A percentile compares a stretch with the other conserved stretches of the same genome.
Conservation (phyloP, 2,329 filamentous ascomycete genomes). For the Bimuria novae-zelandiae region DNA sequence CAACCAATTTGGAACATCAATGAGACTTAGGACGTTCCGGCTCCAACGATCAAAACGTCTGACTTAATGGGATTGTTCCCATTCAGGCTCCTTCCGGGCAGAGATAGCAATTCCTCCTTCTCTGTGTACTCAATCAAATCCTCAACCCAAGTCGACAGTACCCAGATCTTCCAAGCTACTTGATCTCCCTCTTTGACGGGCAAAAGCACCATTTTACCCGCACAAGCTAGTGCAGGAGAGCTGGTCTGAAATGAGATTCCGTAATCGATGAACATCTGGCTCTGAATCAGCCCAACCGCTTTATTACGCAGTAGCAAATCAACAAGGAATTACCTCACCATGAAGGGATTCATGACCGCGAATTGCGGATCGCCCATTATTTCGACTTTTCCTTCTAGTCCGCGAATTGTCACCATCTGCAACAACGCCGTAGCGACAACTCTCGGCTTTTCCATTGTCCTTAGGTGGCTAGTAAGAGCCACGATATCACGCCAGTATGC, state of each 20-base stretch:
- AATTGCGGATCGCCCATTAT: not conserved
- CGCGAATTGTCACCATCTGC: not conserved
- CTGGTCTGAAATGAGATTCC: not conserved
- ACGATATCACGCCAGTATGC: not conserved
- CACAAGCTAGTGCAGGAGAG: not conserved
- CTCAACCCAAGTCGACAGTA: conserved; percentile 8
- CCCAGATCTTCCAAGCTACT: conserved; percentile 13
- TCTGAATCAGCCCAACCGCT: not conserved
- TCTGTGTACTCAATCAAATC: conserved; percentile 3
- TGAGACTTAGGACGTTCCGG: conserved; percentile 12
- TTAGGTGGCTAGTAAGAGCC: not conserved
- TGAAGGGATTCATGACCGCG: conserved; percentile 1
- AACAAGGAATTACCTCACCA: not conserved
- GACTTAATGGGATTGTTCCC: not conserved
- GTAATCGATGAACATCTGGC: conserved; percentile 2
- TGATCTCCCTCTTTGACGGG: not conserved
- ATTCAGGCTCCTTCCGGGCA: not conserved
- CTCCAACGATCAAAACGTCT: conserved; percentile 16
- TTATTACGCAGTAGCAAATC: not conserved
- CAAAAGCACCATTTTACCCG: not conserved
- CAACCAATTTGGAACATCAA: not conserved
- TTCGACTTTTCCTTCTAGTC: not conserved
- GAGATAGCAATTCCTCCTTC: conserved; percentile 7
- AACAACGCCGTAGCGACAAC: not conserved
- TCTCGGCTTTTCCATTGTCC: not conserved